Evolutionary conservation across 805 yeast genomes (phyloP).

Genomic region (Grigorovia transvaalensis): DNA sequence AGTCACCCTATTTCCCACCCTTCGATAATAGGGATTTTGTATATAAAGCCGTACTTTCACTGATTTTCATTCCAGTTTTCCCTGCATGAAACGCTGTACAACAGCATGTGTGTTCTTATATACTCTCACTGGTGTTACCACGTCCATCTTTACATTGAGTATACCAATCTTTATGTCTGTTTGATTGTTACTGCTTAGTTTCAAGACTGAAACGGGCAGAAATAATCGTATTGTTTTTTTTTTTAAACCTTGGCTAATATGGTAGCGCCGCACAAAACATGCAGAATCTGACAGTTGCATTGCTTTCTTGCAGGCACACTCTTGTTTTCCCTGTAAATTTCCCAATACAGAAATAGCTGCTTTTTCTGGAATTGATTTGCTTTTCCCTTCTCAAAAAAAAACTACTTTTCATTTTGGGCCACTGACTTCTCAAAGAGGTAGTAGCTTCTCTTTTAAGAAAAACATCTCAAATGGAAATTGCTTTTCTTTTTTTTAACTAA

Average conservation of each 20-base stretch:
- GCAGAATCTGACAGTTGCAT: too few species aligned
- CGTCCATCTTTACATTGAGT: too few species aligned
- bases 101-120: not conserved
- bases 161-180: too few species aligned
- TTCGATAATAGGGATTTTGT: not conserved
- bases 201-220: not conserved
- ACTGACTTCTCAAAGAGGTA: not conserved
- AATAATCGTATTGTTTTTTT: not conserved
- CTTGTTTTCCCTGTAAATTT: not conserved
- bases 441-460: not conserved
- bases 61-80: not conserved
- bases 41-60: not conserved
- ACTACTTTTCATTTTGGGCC: too few species aligned
- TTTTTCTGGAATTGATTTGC: not conserved
- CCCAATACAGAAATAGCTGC: not conserved
- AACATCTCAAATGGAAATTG: not conserved
- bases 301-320: not conserved
- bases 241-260: not conserved
- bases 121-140: not conserved
- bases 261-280: not conserved
- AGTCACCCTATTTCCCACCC: not conserved
- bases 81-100: not conserved
- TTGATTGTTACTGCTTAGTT: not conserved
- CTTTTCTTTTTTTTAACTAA: not conserved
- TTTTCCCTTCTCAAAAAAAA: too few species aligned